Evolutionary conservation across 1,284 basidiomycete species (phyloP).

Genomic region (Papiliotrema flavescens): DNA sequence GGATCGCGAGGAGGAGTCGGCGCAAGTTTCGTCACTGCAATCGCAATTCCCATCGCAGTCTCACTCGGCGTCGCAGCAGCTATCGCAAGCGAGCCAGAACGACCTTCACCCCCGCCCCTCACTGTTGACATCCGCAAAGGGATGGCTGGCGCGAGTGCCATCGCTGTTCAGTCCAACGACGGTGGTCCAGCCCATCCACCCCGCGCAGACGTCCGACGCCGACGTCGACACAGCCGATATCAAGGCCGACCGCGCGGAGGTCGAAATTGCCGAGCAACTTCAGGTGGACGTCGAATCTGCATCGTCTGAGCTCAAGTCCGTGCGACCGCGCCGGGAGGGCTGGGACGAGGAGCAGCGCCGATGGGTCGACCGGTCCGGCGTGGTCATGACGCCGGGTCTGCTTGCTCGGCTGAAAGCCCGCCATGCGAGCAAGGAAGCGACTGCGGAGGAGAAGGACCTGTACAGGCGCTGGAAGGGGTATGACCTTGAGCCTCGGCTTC

Average conservation of each 20-base stretch:
- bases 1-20: not conserved
- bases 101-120: constrained; percentile 7
- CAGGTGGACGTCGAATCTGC: not conserved
- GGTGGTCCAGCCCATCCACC: not conserved
- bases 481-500: not conserved
- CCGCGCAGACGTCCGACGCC: not conserved
- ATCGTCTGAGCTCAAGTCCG: not conserved
- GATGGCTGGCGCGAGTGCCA: constrained; percentile 26
- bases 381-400: not conserved
- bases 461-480: too few relatives aligned
- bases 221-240: not conserved
- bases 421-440: not conserved
- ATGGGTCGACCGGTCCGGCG: not conserved
- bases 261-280: too few relatives aligned
- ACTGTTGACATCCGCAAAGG: constrained; percentile 22
- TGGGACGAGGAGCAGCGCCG: constrained; percentile 1
- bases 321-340: not conserved
- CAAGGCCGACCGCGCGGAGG: not conserved
- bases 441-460: too few relatives aligned
- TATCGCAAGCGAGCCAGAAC: too few relatives aligned
- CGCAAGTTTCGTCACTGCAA: not conserved
- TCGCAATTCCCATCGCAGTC: too few relatives aligned
- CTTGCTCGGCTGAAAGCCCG: not conserved
- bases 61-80: too few relatives aligned
- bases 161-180: constrained; percentile 10